phyloP scores from a whole-genome alignment of 352 stramenopile species.

The Globisporangium yorkense region DNA sequence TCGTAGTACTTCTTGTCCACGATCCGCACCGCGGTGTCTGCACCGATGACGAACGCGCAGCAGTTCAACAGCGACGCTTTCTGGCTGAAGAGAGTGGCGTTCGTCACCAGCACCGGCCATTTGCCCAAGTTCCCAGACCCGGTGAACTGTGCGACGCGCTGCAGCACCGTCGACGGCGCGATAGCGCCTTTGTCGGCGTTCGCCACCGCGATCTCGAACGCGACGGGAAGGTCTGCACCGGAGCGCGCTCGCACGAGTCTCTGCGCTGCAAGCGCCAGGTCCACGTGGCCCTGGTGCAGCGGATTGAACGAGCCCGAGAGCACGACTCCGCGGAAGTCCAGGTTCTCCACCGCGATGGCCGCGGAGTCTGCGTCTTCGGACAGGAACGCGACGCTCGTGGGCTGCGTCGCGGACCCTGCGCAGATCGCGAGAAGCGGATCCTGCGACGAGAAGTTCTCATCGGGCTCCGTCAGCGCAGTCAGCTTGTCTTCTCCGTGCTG shows the following conservation, averaged over 20 bases:
- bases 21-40: constrained; percentile 84
- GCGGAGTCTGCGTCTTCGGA: constrained; percentile 9
- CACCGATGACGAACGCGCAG: constrained; percentile 85
- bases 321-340: constrained; percentile 57
- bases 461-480: constrained; percentile 10
- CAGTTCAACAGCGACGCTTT: constrained; percentile 74
- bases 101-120: constrained; percentile 76
- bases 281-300: constrained; percentile 67
- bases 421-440: constrained; percentile 29
- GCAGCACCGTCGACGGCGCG: constrained; percentile 24
- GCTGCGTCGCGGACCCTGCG: constrained; percentile 7
- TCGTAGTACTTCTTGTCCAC: constrained; percentile 90
- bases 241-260: constrained; percentile 25
- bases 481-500: constrained; percentile 28
- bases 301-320: constrained; percentile 83
- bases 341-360: constrained; percentile 17
- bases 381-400: constrained; percentile 50
- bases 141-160: constrained; percentile 56
- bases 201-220: constrained; percentile 68
- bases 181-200: constrained; percentile 83
- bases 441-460: background rate
- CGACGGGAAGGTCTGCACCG: constrained; percentile 30
- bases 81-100: constrained; percentile 68
- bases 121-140: constrained; percentile 14
- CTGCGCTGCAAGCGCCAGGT: constrained; percentile 43